Evolutionary conservation across 1,284 basidiomycete species (phyloP), one percentile per base, ranked within the genome.

Genomic region (Pulveroboletus sp.): DNA sequence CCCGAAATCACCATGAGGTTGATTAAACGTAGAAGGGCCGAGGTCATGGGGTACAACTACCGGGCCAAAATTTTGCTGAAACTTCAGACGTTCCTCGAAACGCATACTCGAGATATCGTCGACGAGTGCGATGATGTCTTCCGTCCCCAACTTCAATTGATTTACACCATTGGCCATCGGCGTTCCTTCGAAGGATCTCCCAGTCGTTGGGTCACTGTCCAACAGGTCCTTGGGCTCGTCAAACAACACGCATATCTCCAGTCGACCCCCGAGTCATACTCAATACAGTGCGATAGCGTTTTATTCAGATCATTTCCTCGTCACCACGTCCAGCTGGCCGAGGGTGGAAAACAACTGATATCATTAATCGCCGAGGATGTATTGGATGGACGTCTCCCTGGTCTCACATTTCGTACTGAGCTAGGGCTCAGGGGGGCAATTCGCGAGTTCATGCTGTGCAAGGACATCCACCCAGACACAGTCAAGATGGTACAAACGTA

Each of bases 91-190:
- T 52, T 35, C 14, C 14, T 52, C 10, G 31, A 52, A 17, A 12
- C 35, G 8, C 25, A 46, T 31, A 20, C 12, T 14, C 43, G 51
- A 33, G 51, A 52, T 29, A 45, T 52, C 35, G 14, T 52, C 1
- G 50, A 52, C 26, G 50, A 52, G 50, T 38, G 50, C 15, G 50
- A 52, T 24, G 43, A 52, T 1, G 15, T 46, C 35, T 43, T 52
- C 2, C 51, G 22, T 12, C 20, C 50, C 5, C 35, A 25, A 18
- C 28, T 46, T 22, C 51, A 46, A 15, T 33, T 46, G 22, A 31
- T 46, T 5, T 48, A 53, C 14, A 15, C 52, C 17, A 11, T 25
- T 15, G 52, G 52, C 10, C 8, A 10, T n/a, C 36, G 14, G 18
- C 29, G 26, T 11, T n/a, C 18, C 10, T 20, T 53, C 2, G 52